Evolutionary conservation across 257 asterid genomes (phyloP), one percentile per base, ranked within the genome.

Genomic region (Osmanthus fragrans): DNA sequence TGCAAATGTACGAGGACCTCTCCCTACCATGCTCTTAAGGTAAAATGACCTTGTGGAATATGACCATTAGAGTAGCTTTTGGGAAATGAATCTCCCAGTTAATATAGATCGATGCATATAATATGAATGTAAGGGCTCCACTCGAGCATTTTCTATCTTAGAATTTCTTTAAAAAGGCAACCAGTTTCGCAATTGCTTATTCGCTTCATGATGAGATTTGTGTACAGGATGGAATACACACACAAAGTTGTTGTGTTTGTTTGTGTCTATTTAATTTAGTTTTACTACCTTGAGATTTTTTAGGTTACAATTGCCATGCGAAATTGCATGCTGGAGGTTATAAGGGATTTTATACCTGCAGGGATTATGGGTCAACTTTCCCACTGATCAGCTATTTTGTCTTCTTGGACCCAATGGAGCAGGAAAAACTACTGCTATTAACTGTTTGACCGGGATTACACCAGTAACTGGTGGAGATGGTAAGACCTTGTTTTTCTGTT

Each of bases 321-420:
- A 73, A 47, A 19, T 67, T 71, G n/a, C 47, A 51, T 60, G 21
- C 54, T 75, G 73, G 80, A 76, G 76, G 76, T 49, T 37, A 81
- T 77, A 8, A 37, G 36, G 74, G 71, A 32, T 81, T 72, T 71
- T 69, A n/a, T 71, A 64, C 72, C 45, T 82, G 80, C 96, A 95
- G 99, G 98, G 98, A 42, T 76, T 95, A 83, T 95, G 99, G 99
- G 75, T 95, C 77, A 92, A 91, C 82, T 85, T 95, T 75, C 90
- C 97, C 60, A 95, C 89, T 84, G 98, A 92, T 86, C 99, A 95
- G 89, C 85, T 95, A 49, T 91, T 95, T 84, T 95, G 99, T 86
- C 95, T 95, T 80, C 97, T 95, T 79, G 99, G 99, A 77, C 97
- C 97, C 36, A 95, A 95, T 82, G 99, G 98, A 78, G 98, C 99